Base-by-base conservation (phyloP, 768 basidiomycete species). In the Asterophora lycoperdoides region DNA sequence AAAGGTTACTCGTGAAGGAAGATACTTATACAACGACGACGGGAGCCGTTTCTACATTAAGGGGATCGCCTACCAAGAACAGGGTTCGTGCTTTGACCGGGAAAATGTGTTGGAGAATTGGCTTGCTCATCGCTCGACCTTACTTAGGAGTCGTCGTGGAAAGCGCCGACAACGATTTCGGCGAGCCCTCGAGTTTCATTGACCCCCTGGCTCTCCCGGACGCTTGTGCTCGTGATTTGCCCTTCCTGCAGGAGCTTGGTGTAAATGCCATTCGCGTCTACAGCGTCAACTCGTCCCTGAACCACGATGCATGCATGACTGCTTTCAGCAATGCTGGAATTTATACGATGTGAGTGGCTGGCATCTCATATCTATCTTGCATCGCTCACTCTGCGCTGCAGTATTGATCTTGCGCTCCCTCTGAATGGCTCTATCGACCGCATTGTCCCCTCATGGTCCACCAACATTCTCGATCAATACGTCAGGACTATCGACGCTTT, bases 241-340 rank as follows among this genome's bases (percentile, higher is more conserved):
- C 89, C 1, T 83, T 78, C 64, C 74, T 96, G 37, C 73, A 83
- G 60, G 68, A 86, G 48, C 80, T 95, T 15, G 78, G 80, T 8
- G 80, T 94, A 60, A 96, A 94, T 61, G 72, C 84, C 34, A 73
- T 96, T 41, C 84, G 92, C 47, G 85, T 85, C 2, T 96, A 96
- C 74, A 88, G 84, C 49, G 92, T 94, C 53, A 78, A 93, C 61
- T 79, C 89, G 0, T 75, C 83, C 29, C 68, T 84, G 48, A 86
- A 95, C 67, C 93, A 97, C 54, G 91, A 93, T 63, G 68, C 68
- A 1, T 97, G 93, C 68, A 95, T 97, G 93, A 65, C 66, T 32
- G 66, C 80, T 11, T 76, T 96, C 51, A 84, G 82, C 57, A 65
- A 67, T 17, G 90, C 90, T 32, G 86, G 86, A 20, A 96, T 96